Evolutionary conservation across 2,329 filamentous ascomycete species (phyloP).

Genomic region (Monilinia vaccinii-corymbosi): DNA sequence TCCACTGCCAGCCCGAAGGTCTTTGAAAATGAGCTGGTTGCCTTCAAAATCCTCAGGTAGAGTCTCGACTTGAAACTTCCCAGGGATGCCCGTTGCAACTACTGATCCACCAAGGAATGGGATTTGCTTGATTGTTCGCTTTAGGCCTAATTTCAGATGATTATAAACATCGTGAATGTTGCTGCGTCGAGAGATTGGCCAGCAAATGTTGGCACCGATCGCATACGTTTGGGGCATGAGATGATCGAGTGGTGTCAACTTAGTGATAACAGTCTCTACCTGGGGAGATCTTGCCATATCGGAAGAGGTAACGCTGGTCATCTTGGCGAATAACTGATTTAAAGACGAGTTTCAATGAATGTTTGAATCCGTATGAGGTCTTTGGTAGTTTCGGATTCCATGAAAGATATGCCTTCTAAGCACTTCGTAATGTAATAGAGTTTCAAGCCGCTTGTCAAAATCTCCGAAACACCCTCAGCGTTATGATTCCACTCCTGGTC

Average conservation of each 20-base stretch:
- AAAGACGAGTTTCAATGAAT: not conserved
- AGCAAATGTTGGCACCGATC: not conserved
- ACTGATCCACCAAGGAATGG: not conserved
- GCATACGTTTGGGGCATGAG: conserved; percentile 5
- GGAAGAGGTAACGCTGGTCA: not conserved
- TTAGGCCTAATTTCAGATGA: not conserved
- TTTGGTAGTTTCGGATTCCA: not conserved
- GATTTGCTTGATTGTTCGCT: not conserved
- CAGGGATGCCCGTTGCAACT: not conserved
- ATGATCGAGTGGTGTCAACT: conserved; percentile 5
- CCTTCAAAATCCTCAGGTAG: not conserved
- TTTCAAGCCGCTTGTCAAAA: not conserved
- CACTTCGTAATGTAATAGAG: not conserved
- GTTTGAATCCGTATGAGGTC: no score
- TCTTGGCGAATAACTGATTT: not conserved
- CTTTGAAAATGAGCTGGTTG: not conserved
- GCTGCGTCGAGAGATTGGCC: conserved; percentile 3
- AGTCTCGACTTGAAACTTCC: not conserved
- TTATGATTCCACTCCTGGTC: not conserved
- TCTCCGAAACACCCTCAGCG: not conserved
- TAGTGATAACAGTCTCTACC: not conserved
- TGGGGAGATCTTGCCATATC: not conserved
- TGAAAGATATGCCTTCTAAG: not conserved
- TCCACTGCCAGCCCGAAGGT: not conserved
- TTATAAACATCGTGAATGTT: conserved; percentile 3